Evolutionary conservation across 345 rosid genomes (phyloP).

Genomic region (Crucihimalaya himalaica): DNA sequence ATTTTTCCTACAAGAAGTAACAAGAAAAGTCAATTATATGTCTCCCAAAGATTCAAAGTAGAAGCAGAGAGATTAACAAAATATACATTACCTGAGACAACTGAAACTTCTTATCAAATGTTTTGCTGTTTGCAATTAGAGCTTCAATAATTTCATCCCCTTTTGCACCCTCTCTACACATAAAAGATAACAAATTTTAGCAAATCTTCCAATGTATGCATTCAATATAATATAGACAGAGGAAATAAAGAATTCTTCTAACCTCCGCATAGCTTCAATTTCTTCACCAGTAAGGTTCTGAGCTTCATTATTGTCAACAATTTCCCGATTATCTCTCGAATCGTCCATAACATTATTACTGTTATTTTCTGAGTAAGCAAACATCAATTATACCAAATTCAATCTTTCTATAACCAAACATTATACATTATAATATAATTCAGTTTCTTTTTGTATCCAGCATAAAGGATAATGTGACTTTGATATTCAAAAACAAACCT

Average conservation of each 20-base stretch:
- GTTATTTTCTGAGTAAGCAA: constrained; percentile 39
- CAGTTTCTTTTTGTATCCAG: neutral
- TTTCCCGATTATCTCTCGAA: constrained; percentile 64
- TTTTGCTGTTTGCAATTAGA: constrained; percentile 84
- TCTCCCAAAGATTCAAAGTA: neutral
- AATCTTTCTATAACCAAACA: neutral
- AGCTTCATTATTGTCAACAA: constrained; percentile 82
- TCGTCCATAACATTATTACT: constrained; percentile 51
- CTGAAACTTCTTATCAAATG: constrained; percentile 80
- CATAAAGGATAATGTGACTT: constrained; percentile 2
- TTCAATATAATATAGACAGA: neutral
- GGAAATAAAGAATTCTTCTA: constrained; percentile 4
- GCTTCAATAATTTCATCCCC: constrained; percentile 90
- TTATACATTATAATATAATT: neutral
- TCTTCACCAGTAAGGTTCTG: constrained; percentile 78
- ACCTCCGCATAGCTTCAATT: constrained; percentile 83
- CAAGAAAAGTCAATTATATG: neutral
- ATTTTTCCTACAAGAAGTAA: constrained; percentile 65
- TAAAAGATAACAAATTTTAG: neutral
- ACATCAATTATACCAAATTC: constrained; percentile 25
- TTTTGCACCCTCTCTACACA: constrained; percentile 80
- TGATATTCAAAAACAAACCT: constrained; percentile 46
- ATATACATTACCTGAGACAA: constrained; percentile 68
- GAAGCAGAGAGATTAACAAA: constrained; percentile 15
- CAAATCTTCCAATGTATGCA: neutral